Base-by-base conservation (phyloP, 805 yeast species). In the Candida anglica region DNA sequence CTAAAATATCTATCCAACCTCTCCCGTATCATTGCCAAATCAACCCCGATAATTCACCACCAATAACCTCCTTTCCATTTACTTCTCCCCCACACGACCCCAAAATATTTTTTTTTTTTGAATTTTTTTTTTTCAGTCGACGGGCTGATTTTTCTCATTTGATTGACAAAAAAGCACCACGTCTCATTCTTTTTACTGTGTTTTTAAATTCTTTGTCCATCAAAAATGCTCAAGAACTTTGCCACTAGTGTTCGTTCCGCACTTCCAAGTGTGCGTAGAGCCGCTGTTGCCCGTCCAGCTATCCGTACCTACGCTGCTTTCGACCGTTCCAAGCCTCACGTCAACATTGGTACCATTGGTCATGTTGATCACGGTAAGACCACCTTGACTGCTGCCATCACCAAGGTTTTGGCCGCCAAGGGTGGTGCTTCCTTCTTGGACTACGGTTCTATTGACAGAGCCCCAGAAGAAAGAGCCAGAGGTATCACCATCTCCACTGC, bases 331-430 rank as follows among this genome's bases (percentile, higher is more conserved):
- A 93, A 93, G 73, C 98, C 98, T 32, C 98, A 91, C 62, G 81
- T 91, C 50, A 91, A 91, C 70, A 77, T 91, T 51, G 98, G 98
- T 71, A 91, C 98, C 60, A 91, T 91, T 63, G 98, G 98, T 49
- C 98, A 91, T 66, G 98, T 91, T 48, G 98, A 91, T 73, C 98
- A 91, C 69, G 98, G 98, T 67, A 91, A 91, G 71, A 89, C 98
- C 53, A 89, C 98, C 36, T 75, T 91, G 59, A 93, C 98, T 41
- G 98, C 98, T 47, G 98, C 98, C 54, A 89, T 91, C 74, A 91
- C 98, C 70, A 91, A 93, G 74, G 89, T 86, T 40, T 75, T 91
- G 44, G 74, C 97, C 33, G 79, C 74, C 52, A 73, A 75, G 53
- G 97, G 96, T 56, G 95, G 94, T 60, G 98, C 98, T 46, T 73